Evolutionary conservation across 2,329 filamentous ascomycete genomes (phyloP), one percentile per base, ranked within the genome.

Genomic region (Juglanconis sp.): DNA sequence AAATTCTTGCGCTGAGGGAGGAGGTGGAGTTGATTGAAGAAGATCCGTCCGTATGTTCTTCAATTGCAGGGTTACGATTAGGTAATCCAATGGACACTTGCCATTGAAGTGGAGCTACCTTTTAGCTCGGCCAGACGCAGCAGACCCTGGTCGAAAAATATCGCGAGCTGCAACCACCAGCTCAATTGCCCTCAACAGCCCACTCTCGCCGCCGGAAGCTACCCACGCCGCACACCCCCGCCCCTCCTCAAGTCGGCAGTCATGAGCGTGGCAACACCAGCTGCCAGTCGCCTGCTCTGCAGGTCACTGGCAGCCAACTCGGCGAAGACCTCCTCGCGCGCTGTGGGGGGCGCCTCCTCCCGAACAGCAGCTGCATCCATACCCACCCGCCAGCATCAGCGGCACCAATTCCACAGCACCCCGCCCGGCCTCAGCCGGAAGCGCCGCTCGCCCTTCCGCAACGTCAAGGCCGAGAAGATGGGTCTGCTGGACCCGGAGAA

Each of bases 191-290:
- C 48, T n/a, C 52, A 38, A 38, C 35, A 38, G 35, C 35, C 11
- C 35, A 38, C 11, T 38, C 8, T 38, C 11, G 35, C 11, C 35
- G 35, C 35, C 35, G 35, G 24, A 24, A 24, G 24, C 24, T 11
- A 38, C 31, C 32, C 53, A 38, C 61, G 53, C 44, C 64, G 59
- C 59, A 67, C 56, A 65, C n/a, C 32, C 40, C n/a, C 56, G 47
- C 40, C 17, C 38, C 36, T 9, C 32, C 49, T 35, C 17, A 24
- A 46, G 36, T 47, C 48, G 60, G 57, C 70, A 77, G 76, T 70
- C 72, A 85, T 85, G 82, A 84, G 81, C 71, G 76, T 78, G 71
- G 79, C 78, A 79, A 79, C 80, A 65, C 80, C 81, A 73, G 68
- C 65, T 53, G 77, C 78, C 73, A 76, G 79, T 73, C 79, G 79